Percentiles rank a stretch among this genome's conserved stretches.
phyloP scores from a whole-genome alignment of 495 filamentous ascomycete genomes.

The Chaetomium cochliodes region DNA sequence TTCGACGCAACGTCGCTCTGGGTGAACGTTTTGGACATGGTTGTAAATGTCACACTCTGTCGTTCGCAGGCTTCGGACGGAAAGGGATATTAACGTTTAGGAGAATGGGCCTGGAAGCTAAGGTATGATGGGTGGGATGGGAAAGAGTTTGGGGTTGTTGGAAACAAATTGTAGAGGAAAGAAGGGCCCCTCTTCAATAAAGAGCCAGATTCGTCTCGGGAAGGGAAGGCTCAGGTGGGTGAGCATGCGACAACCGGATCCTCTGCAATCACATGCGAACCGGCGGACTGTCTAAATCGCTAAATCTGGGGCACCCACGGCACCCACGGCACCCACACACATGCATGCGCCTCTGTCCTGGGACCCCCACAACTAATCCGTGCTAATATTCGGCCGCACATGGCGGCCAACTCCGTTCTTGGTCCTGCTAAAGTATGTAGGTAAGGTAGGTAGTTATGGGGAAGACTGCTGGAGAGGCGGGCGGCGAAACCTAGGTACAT shows the following conservation, averaged over 20 bases:
- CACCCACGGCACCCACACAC: not conserved
- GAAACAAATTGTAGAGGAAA: not conserved
- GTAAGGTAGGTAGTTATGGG: no score
- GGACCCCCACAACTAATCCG: not conserved
- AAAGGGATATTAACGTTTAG: not conserved
- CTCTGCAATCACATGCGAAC: slow-evolving; percentile 25
- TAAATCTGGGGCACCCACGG: slow-evolving; percentile 19
- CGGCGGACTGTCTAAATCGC: not conserved
- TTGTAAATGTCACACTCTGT: slow-evolving; percentile 28
- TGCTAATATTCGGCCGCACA: slow-evolving; percentile 14
- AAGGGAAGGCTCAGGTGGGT: no score
- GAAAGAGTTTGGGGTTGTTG: not conserved
- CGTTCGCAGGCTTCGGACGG: not conserved
- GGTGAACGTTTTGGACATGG: slow-evolving; percentile 86
- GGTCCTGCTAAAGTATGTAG: slow-evolving; percentile 5
- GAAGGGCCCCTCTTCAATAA: slow-evolving; percentile 19
- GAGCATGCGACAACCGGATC: not conserved
- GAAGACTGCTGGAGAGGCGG: not conserved
- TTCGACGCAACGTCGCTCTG: slow-evolving; percentile 84
- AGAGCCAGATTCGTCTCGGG: not conserved
- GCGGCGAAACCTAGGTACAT: no score
- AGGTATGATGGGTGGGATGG: slow-evolving; percentile 5
- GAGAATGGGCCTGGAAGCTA: not conserved
- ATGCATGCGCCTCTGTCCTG: not conserved
- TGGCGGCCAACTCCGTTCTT: slow-evolving; percentile 14